Conservation (phyloP, 208 protist species). For the Trypanosoma rangeli region DNA sequence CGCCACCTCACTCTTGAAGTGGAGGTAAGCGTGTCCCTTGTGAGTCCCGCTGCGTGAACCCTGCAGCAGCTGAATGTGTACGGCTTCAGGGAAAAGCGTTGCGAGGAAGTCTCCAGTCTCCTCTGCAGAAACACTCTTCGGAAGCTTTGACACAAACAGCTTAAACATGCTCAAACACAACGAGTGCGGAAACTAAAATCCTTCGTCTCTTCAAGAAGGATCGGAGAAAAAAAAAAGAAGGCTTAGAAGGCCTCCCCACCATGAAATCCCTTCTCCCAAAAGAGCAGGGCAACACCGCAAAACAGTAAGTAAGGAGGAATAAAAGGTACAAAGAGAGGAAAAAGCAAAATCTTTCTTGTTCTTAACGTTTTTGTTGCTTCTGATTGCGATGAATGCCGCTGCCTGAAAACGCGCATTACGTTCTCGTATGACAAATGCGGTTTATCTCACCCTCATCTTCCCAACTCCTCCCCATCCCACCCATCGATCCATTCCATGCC, state of each 20-base stretch:
- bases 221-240: neutral
- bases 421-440: neutral
- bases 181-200: neutral
- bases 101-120: constrained; percentile 33
- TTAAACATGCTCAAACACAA: constrained; percentile 6
- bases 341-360: neutral
- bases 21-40: constrained; percentile 54
- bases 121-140: constrained; percentile 19
- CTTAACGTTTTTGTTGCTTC: neutral
- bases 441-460: neutral
- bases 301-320: constrained; percentile 15
- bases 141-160: constrained; percentile 52
- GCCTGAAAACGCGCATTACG: neutral
- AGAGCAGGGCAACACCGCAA: constrained; percentile 2
- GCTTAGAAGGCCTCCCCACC: neutral
- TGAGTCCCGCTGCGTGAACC: constrained; percentile 23
- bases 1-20: constrained; percentile 28
- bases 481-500: neutral
- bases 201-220: neutral
- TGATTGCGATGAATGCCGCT: neutral
- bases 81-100: constrained; percentile 26
- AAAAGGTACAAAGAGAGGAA: constrained; percentile 1
- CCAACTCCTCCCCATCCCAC: neutral
- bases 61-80: constrained; percentile 29
- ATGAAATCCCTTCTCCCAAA: too few relatives aligned